Conservation (phyloP, 805 yeast genomes). For the Cyberlindnera veronae region DNA sequence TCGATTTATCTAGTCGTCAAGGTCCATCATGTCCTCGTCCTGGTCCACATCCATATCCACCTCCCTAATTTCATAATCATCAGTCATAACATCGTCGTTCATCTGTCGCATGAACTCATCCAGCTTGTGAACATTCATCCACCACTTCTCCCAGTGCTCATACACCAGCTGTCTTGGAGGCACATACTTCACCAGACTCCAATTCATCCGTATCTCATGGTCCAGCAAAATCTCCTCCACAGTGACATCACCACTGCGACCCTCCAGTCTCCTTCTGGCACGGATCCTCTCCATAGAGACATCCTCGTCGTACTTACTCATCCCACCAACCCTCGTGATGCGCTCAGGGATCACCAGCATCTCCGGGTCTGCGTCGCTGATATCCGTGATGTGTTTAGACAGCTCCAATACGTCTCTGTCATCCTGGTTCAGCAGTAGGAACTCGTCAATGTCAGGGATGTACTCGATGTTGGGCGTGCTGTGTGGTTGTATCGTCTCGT, state of each 20-base stretch:
- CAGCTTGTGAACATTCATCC: conserved; percentile 12
- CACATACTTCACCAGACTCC: conserved; percentile 30
- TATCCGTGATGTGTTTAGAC: conserved; percentile 12
- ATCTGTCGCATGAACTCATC: conserved; percentile 11
- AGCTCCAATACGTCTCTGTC: conserved; percentile 20
- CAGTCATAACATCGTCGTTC: conserved; percentile 4
- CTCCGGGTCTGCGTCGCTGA: conserved; percentile 1
- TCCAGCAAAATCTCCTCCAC: conserved; percentile 26
- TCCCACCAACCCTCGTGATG: conserved; percentile 4
- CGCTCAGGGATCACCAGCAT: conserved; percentile 13
- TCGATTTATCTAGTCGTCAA: neutral
- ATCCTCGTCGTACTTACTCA: conserved; percentile 3
- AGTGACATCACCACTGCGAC: conserved; percentile 8
- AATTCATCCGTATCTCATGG: conserved; percentile 23
- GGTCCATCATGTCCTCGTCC: neutral
- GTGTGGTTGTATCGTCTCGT: conserved; percentile 8
- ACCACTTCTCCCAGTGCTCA: conserved; percentile 32
- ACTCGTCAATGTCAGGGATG: conserved; percentile 24
- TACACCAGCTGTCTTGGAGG: conserved; percentile 22
- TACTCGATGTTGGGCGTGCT: conserved; percentile 11
- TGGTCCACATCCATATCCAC: no score
- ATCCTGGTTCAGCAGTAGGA: conserved; percentile 21
- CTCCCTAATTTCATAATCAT: conserved; percentile 1
- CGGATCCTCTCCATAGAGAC: conserved; percentile 10
- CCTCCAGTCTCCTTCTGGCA: conserved; percentile 4